Base-by-base conservation (phyloP, 2,329 filamentous ascomycete species). In the Fusarium duplospermum region DNA sequence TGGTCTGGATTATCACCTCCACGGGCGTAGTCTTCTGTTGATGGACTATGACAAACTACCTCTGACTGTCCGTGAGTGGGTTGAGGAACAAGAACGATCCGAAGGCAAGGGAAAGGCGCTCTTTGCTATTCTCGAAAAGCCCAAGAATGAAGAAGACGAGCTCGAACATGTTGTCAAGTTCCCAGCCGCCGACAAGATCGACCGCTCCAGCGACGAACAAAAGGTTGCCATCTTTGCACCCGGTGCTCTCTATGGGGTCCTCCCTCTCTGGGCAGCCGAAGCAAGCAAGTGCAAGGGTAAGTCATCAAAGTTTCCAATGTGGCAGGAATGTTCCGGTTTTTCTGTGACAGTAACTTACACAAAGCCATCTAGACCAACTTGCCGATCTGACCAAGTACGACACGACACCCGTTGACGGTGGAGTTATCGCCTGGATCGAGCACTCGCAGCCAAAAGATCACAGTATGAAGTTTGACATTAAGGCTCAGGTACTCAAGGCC, bases 171-270 rank as follows among this genome's bases (percentile, higher is more conserved):
- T 80, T 2, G 81, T 83, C 20, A 70, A 77, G 61, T 75, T 83
- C 22, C 70, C 74, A 4, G 50, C 73, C 36, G 74, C 75, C 62
- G 72, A 77, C 69, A 63, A 80, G 68, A 71, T 79, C 57, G 62
- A 81, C 69, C 66, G 80, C 74, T 64, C 66, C 65, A 47, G 75
- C 27, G 84, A 85, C 66, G 73, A 79, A 58, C 73, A 81, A 59
- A 80, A 77, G 66, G 78, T 86, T 2, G 84, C 85, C n/a, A 83
- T 89, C 33, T 89, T 89, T 76, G 87, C 87, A 20, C 87, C 87
- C 0, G 87, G 87, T 0, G 87, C 87, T 11, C 73, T 89, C 11
- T 88, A 89, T 66, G 82, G 85, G 36, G 81, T 84, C 13, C 72
- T 88, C 56, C 87, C 87, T 36, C 80, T 89, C 4, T 89, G 86